Percentiles rank a stretch among this genome's conserved stretches.
phyloP scores from a whole-genome alignment of 179 eudicot species.

The Corrigiola litoralis region DNA sequence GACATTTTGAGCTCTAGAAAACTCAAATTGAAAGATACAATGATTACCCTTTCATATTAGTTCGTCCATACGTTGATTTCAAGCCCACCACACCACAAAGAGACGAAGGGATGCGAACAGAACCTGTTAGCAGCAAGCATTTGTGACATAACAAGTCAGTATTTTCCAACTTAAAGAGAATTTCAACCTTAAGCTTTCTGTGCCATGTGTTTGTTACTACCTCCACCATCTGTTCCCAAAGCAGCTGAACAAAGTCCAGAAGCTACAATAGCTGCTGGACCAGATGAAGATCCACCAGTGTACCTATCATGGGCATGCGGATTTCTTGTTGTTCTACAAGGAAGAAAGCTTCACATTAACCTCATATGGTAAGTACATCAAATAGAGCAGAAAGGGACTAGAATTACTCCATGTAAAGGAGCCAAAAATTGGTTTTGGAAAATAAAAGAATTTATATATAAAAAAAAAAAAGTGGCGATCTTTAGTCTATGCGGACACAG shows the following conservation, averaged over 20 bases:
- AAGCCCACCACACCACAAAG: slow-evolving; percentile 95
- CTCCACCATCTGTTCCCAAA: slow-evolving; percentile 98
- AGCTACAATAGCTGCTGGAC: slow-evolving; percentile 96
- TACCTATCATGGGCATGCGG: slow-evolving; percentile 90
- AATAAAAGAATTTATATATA: too few species aligned
- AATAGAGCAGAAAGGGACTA: neutral
- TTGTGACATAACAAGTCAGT: slow-evolving; percentile 7
- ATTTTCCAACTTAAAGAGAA: neutral
- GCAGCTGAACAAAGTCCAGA: slow-evolving; percentile 95
- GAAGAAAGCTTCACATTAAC: neutral
- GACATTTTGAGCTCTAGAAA: neutral
- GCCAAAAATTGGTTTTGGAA: too few species aligned
- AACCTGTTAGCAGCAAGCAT: slow-evolving; percentile 53
- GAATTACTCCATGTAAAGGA: too few species aligned
- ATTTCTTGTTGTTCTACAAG: slow-evolving; percentile 78
- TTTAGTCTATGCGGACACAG: too few species aligned
- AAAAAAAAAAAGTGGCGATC: too few species aligned
- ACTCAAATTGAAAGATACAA: slow-evolving; percentile 4
- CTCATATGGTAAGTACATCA: neutral
- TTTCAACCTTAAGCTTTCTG: neutral
- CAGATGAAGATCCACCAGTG: slow-evolving; percentile 98
- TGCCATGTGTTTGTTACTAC: slow-evolving; percentile 33
- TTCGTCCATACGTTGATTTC: slow-evolving; percentile 88
- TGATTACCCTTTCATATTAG: slow-evolving; percentile 78
- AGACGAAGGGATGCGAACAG: slow-evolving; percentile 93